A percentile compares a stretch with the other conserved stretches of the same genome.
Evolutionary conservation across 495 filamentous ascomycete species (phyloP).

Genomic region (Cairneyella variabilis): DNA sequence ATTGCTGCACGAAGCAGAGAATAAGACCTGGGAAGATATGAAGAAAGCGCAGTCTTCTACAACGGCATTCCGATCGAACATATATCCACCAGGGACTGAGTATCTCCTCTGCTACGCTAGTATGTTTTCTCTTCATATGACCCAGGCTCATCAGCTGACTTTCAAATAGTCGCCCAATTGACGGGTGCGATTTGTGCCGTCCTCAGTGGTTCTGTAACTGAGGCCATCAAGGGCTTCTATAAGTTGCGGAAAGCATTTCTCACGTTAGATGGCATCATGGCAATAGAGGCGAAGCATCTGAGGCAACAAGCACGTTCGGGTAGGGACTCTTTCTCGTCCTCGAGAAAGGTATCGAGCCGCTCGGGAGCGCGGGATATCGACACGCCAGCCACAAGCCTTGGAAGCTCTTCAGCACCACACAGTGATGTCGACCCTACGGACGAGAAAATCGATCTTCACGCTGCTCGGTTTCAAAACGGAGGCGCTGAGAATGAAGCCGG

Average conservation of each 20-base stretch:
- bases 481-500: neutral
- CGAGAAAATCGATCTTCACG: constrained; percentile 9
- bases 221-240: constrained; percentile 88
- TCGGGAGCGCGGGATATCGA: neutral
- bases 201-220: constrained; percentile 88
- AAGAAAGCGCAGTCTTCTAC: constrained; percentile 63
- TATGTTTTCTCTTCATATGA: constrained; percentile 1
- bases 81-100: constrained; percentile 82
- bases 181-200: constrained; percentile 88
- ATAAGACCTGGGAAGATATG: constrained; percentile 70
- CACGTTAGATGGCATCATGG: constrained; percentile 70
- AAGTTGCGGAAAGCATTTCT: constrained; percentile 87
- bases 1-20: constrained; percentile 74
- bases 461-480: neutral
- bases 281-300: constrained; percentile 41
- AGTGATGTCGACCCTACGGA: neutral
- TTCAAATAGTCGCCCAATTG: constrained; percentile 66
- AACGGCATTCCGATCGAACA: constrained; percentile 30
- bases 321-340: neutral
- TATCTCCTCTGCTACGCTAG: constrained; percentile 60
- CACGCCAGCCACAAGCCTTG: neutral
- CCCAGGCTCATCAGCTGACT: too few species aligned
- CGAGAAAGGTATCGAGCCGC: neutral
- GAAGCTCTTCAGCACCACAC: neutral
- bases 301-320: constrained; percentile 20